These are phyloP conservation scores for Yamadazyma insecticola DNA, from an alignment of 805 yeast genomes.

Conservation along the genomic window DNA sequence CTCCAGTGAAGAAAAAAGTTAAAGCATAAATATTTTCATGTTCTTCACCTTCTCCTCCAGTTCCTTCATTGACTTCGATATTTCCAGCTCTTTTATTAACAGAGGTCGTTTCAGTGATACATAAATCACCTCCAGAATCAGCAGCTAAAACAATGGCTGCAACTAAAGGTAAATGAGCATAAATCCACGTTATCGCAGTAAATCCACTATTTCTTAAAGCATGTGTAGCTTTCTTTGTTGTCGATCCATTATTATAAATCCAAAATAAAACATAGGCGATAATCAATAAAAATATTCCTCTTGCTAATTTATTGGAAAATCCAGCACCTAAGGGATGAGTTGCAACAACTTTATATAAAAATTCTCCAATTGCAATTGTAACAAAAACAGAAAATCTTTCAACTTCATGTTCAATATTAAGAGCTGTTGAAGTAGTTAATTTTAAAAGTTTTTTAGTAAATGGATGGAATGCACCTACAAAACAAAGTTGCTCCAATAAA, in stretches of 20 bases:
- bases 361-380: slow-evolving; percentile 64
- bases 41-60: slow-evolving; percentile 18
- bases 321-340: slow-evolving; percentile 45
- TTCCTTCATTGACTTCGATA: slow-evolving; percentile 3
- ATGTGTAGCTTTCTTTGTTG: slow-evolving; percentile 45
- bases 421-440: slow-evolving; percentile 50
- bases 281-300: slow-evolving; percentile 45
- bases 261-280: slow-evolving; percentile 48
- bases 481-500: slow-evolving; percentile 37
- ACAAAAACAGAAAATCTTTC: slow-evolving; percentile 56
- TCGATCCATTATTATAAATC: slow-evolving; percentile 54
- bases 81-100: slow-evolving; percentile 2
- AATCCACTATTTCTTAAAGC: slow-evolving; percentile 45
- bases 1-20: slow-evolving; percentile 49
- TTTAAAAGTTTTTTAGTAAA: slow-evolving; percentile 37
- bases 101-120: slow-evolving; percentile 10
- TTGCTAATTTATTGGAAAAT: slow-evolving; percentile 36
- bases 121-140: slow-evolving; percentile 53
- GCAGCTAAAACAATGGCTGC: slow-evolving; percentile 52
- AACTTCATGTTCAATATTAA: slow-evolving; percentile 64
- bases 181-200: slow-evolving; percentile 44
- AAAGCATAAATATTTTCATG: slow-evolving; percentile 37
- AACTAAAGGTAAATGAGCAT: slow-evolving; percentile 47
- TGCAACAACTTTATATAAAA: slow-evolving; percentile 50
- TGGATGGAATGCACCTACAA: slow-evolving; percentile 43